A percentile compares a stretch with the other conserved stretches of the same genome.
phyloP scores from a whole-genome alignment of 2,329 filamentous ascomycete species.

The Exutisphaerella laricina region DNA sequence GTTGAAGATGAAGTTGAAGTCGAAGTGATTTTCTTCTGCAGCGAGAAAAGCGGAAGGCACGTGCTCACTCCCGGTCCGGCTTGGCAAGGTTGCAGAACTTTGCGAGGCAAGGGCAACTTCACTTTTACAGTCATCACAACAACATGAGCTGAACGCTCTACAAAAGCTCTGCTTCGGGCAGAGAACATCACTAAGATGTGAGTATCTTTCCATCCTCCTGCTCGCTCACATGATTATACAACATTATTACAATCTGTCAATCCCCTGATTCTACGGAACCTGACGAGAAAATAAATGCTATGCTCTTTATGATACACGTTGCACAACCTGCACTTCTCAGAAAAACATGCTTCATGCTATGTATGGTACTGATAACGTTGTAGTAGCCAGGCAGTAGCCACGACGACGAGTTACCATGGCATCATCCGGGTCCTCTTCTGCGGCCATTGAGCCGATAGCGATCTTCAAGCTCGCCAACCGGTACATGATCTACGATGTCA shows the following conservation, averaged over 20 bases:
- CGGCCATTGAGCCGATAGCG: conserved; percentile 56
- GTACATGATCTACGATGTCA: conserved; percentile 85
- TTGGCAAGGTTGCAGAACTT: too few relatives aligned
- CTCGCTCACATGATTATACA: conserved; percentile 54
- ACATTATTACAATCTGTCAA: conserved; percentile 68
- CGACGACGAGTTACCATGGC: too few relatives aligned
- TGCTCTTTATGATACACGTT: conserved; percentile 38
- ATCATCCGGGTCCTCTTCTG: conserved; percentile 30
- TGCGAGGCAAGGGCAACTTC: too few relatives aligned
- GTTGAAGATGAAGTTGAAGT: not conserved
- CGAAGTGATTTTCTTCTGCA: not conserved
- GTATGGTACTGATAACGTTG: not conserved
- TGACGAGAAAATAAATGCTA: conserved; percentile 49
- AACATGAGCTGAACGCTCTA: conserved; percentile 7
- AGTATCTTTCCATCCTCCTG: not conserved
- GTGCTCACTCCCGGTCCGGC: too few relatives aligned
- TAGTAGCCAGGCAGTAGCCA: not conserved
- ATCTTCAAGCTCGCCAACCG: conserved; percentile 75
- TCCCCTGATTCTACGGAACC: conserved; percentile 65
- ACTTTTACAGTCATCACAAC: too few relatives aligned
- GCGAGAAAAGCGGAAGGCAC: conserved; percentile 1
- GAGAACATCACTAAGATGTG: conserved; percentile 11
- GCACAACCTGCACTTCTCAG: not conserved
- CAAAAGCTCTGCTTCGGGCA: conserved; percentile 7
- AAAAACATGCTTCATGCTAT: not conserved